phyloP scores from a whole-genome alignment of 495 filamentous ascomycete genomes.

The Xylaria curta region DNA sequence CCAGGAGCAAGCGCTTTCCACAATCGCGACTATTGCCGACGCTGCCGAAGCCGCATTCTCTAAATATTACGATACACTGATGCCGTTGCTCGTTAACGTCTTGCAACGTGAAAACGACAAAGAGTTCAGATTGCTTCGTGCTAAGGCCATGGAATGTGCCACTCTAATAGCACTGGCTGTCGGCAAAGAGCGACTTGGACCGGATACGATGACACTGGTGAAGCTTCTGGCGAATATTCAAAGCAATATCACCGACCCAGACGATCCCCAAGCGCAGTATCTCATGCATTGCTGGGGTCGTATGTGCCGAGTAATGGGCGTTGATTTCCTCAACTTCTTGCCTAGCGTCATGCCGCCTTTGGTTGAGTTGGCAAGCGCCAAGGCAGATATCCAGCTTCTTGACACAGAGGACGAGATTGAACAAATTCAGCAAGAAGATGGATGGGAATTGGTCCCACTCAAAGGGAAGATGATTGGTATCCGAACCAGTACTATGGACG shows the following conservation, averaged over 20 bases:
- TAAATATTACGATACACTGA: slow-evolving; percentile 93
- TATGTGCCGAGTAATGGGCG: slow-evolving; percentile 93
- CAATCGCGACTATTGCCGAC: slow-evolving; percentile 98
- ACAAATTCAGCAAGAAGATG: slow-evolving; percentile 91
- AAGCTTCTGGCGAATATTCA: slow-evolving; percentile 88
- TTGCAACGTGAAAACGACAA: slow-evolving; percentile 87
- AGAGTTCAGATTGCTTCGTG: slow-evolving; percentile 87
- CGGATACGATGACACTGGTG: slow-evolving; percentile 84
- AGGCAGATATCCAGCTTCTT: slow-evolving; percentile 95
- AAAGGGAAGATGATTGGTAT: slow-evolving; percentile 98
- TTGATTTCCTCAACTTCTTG: slow-evolving; percentile 91
- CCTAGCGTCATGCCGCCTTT: slow-evolving; percentile 94
- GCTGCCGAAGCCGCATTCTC: slow-evolving; percentile 94
- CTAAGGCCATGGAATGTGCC: slow-evolving; percentile 99
- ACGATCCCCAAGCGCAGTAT: slow-evolving; percentile 97
- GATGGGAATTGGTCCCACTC: slow-evolving; percentile 96
- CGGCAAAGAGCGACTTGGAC: slow-evolving; percentile 87
- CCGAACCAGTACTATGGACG: slow-evolving; percentile 93
- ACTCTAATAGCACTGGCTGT: slow-evolving; percentile 96
- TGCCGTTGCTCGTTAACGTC: slow-evolving; percentile 93
- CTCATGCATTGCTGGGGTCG: slow-evolving; percentile 99
- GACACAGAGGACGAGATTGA: slow-evolving; percentile 96
- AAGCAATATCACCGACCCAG: slow-evolving; percentile 82
- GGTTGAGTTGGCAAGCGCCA: slow-evolving; percentile 87
- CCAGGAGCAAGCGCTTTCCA: slow-evolving; percentile 97